A percentile compares a stretch with the other conserved stretches of the same genome.
These are phyloP conservation scores for Leccinum subtestaceum DNA, from an alignment of 768 basidiomycete species.

Conservation along the genomic window DNA sequence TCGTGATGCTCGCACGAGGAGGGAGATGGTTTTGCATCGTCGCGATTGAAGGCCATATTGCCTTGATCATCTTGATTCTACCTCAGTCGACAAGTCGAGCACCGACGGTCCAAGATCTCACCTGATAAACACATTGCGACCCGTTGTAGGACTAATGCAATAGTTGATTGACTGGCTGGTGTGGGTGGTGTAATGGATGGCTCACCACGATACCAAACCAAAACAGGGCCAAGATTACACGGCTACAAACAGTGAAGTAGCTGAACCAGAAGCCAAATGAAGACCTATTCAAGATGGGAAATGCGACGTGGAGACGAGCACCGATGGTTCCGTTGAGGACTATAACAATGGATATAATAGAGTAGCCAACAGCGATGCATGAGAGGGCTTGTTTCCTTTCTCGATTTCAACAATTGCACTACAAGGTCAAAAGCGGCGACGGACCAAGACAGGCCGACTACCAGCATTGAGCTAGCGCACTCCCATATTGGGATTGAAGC, in stretches of 20 bases:
- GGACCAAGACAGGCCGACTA: conserved; percentile 70
- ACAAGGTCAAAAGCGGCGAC: conserved; percentile 7
- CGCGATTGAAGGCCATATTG: conserved; percentile 76
- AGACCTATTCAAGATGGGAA: conserved; percentile 74
- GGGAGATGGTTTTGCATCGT: conserved; percentile 65
- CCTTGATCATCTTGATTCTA: conserved; percentile 58
- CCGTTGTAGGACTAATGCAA: conserved; percentile 48
- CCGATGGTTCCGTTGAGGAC: conserved; percentile 79
- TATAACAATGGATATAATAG: conserved; percentile 71
- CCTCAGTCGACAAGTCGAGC: not conserved
- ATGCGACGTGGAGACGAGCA: conserved; percentile 75
- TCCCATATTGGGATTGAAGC: conserved; percentile 25
- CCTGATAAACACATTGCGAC: conserved; percentile 72
- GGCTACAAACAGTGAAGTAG: conserved; percentile 81
- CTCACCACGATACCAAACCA: conserved; percentile 76
- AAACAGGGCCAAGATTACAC: conserved; percentile 74
- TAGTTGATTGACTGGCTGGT: not conserved
- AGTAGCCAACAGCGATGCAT: conserved; percentile 69
- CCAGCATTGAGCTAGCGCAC: conserved; percentile 71
- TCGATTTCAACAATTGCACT: not conserved
- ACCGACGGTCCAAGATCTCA: not conserved
- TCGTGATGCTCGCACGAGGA: conserved; percentile 57
- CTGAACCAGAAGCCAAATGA: conserved; percentile 90
- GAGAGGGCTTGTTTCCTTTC: conserved; percentile 63
- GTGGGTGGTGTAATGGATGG: not conserved